These are phyloP conservation scores for Scenedesmus sp. DNA, from an alignment of 163 green algal genomes.

Conservation along the genomic window DNA sequence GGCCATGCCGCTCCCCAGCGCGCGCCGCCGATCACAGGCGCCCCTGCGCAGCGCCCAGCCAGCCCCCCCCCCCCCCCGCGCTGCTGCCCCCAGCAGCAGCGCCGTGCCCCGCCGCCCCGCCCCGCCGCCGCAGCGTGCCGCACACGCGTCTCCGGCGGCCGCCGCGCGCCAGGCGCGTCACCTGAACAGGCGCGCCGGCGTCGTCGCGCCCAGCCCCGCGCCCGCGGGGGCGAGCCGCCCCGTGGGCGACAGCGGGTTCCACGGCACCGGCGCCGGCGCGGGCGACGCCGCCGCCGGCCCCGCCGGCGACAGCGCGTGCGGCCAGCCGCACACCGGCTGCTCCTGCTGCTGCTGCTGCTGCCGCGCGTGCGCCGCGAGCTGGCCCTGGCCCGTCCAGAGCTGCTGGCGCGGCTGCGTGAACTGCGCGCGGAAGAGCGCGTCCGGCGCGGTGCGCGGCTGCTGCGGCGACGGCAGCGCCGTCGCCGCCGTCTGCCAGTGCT, in stretches of 20 bases:
- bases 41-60: too few relatives aligned
- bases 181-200: conserved; percentile 15
- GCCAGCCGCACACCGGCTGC: too few relatives aligned
- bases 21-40: too few relatives aligned
- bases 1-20: too few relatives aligned
- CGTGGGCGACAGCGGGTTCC: conserved; percentile 24
- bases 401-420: neutral
- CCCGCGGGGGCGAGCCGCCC: neutral
- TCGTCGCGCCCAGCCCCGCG: neutral
- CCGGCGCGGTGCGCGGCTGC: too few relatives aligned
- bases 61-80: too few relatives aligned
- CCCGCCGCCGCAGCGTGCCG: too few relatives aligned
- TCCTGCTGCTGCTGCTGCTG: conserved; percentile 7
- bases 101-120: too few relatives aligned
- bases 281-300: neutral
- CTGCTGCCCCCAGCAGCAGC: too few relatives aligned
- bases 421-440: neutral
- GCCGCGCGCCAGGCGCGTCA: neutral
- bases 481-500: neutral
- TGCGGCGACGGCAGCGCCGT: neutral
- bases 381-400: neutral
- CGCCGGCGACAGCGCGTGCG: neutral
- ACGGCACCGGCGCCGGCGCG: neutral
- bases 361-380: neutral
- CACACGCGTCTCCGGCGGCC: too few relatives aligned